phyloP scores from a whole-genome alignment of 306 rosid genomes.

The Lagenaria siceraria region DNA sequence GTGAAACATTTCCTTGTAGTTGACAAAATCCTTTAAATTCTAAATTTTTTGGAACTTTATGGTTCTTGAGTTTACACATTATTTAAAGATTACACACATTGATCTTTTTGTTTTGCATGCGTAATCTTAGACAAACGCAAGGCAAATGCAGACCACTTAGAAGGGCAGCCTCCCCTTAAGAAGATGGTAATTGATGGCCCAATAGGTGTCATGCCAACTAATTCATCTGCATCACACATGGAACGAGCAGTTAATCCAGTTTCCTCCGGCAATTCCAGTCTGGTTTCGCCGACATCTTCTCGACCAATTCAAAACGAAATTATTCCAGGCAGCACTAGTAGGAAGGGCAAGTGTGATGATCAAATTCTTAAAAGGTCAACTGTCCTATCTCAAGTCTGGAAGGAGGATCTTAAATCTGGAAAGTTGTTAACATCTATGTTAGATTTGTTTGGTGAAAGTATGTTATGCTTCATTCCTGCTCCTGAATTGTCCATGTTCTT shows the following conservation, averaged over 20 bases:
- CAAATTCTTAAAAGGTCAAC: constrained; percentile 32
- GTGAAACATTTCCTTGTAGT: neutral
- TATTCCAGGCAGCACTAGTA: constrained; percentile 15
- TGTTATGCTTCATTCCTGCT: constrained; percentile 45
- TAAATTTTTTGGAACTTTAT: neutral
- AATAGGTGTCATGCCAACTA: constrained; percentile 41
- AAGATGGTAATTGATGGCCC: constrained; percentile 45
- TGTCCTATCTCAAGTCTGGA: constrained; percentile 77
- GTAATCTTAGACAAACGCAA: constrained; percentile 57
- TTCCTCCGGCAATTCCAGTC: neutral
- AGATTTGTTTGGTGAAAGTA: constrained; percentile 63
- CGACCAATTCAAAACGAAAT: constrained; percentile 32
- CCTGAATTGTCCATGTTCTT: constrained; percentile 52
- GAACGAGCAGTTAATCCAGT: constrained; percentile 29
- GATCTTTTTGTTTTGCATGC: neutral
- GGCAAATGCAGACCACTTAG: constrained; percentile 50
- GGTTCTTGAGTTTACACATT: neutral
- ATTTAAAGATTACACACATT: neutral
- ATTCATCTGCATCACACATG: constrained; percentile 51
- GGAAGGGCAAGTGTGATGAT: constrained; percentile 24
- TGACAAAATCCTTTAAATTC: neutral
- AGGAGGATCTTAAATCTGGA: constrained; percentile 72
- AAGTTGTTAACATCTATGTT: constrained; percentile 40
- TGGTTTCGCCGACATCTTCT: constrained; percentile 35
- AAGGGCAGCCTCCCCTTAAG: constrained; percentile 58